Evolutionary conservation across 176 grass and related monocot species (phyloP), one percentile per base, ranked within the genome.

Genomic region (Neostapfia colusana): DNA sequence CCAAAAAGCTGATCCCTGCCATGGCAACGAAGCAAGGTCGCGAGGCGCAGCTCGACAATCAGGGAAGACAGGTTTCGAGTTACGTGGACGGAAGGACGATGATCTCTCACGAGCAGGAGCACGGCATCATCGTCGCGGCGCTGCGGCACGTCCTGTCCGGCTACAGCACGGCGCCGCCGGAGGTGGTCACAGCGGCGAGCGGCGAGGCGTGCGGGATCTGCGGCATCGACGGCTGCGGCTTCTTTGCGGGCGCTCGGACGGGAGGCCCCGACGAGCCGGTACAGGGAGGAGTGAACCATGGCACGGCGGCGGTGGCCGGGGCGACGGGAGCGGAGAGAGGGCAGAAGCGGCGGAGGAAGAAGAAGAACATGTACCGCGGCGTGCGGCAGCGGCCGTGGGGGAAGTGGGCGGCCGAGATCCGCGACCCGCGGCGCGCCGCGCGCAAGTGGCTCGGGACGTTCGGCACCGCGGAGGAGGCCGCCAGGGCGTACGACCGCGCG

Each of bases 321-420:
- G 27, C 54, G 16, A 15, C 9, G 39, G 40, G 25, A 17, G 8
- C 1, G 24, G 26, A 63, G 38, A 38, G 66, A 65, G 61, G n/a
- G 59, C 45, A 60, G 76, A 51, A 74, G 35, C 61, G 79, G 79
- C 43, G 70, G 27, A 20, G 27, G 65, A 97, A 84, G 85, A 97
- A 84, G 85, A 93, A 74, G 83, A 93, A 70, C 75, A 65, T 75
- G 76, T 97, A 93, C 84, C 79, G 91, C 64, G 95, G 95, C 81
- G 91, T 99, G 65, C 87, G 95, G 68, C 95, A 90, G 73, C 70
- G 95, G 56, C 91, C 91, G 24, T 97, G 95, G 91, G 95, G 95
- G 9, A 97, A 93, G 38, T 97, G 91, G 95, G 91, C 91, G 1
- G 89, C 95, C 24, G 95, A 97, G 79, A 97, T 97, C 74, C 86